Evolutionary conservation across 1,284 basidiomycete genomes (phyloP).

Genomic region (Cutaneotrichosporon dermatis): DNA sequence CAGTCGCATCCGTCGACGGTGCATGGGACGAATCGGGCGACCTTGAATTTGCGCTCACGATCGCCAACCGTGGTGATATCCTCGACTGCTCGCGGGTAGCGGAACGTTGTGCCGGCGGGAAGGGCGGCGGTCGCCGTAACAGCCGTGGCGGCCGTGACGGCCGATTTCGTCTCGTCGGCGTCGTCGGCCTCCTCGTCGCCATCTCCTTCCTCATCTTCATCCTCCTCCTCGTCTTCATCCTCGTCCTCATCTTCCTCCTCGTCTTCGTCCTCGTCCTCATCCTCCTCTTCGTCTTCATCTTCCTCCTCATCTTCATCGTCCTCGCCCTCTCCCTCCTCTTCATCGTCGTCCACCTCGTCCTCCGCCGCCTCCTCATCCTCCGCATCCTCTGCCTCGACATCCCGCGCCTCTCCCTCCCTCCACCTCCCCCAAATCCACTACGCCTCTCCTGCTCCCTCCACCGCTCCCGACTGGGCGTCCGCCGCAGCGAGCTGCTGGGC

Average conservation of each 20-base stretch:
- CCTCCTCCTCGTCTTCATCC: neutral
- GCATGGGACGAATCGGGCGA: slow-evolving; percentile 42
- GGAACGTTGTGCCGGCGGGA: slow-evolving; percentile 15
- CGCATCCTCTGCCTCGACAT: neutral
- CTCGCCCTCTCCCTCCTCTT: neutral
- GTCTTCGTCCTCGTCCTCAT: neutral
- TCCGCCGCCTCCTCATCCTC: neutral
- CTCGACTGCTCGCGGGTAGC: slow-evolving; percentile 34
- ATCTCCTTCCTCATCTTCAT: slow-evolving; percentile 1
- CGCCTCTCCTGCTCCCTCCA: neutral
- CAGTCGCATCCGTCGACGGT: slow-evolving; percentile 51
- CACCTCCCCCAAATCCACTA: neutral
- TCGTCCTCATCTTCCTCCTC: neutral
- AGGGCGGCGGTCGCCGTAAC: neutral
- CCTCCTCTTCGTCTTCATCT: neutral
- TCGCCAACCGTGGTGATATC: slow-evolving; percentile 33
- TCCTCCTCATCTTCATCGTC: neutral
- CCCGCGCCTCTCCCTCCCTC: neutral
- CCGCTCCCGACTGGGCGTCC: too few species aligned
- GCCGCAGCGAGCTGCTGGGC: too few species aligned
- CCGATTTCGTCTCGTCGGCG: slow-evolving; percentile 14
- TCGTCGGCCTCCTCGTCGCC: slow-evolving; percentile 9
- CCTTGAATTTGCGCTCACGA: slow-evolving; percentile 42
- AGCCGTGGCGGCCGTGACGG: neutral
- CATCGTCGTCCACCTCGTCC: neutral